Evolutionary conservation across 495 filamentous ascomycete species (phyloP).

Genomic region (Aspergillus baeticus): DNA sequence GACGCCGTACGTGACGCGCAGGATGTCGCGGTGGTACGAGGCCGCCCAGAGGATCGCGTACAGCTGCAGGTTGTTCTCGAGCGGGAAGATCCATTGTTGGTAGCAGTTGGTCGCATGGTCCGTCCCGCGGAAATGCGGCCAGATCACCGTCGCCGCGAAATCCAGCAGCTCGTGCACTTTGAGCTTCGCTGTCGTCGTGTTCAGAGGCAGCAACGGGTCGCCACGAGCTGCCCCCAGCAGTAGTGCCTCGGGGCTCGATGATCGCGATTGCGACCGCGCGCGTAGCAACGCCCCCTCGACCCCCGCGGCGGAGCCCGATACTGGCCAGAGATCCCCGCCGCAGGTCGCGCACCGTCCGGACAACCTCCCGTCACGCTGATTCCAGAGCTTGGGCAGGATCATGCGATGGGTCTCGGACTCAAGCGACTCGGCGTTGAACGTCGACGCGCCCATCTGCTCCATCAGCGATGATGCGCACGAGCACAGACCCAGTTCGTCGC

Average conservation of each 20-base stretch:
- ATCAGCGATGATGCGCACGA: too few species aligned
- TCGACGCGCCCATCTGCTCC: too few species aligned
- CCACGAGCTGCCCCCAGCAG: not conserved
- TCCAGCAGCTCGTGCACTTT: slow-evolving; percentile 8
- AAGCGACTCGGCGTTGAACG: too few species aligned
- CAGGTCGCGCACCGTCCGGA: too few species aligned
- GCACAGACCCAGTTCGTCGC: too few species aligned
- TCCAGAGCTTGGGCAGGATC: too few species aligned
- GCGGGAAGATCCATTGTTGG: not conserved
- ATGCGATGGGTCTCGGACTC: too few species aligned
- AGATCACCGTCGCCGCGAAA: not conserved
- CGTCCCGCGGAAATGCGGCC: slow-evolving; percentile 3
- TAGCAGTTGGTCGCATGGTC: not conserved
- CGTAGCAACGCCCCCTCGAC: too few species aligned
- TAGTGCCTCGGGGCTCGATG: not conserved
- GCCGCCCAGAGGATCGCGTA: slow-evolving; percentile 1
- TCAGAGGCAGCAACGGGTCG: not conserved
- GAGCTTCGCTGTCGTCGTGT: not conserved
- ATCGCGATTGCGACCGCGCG: too few species aligned
- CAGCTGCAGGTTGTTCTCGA: not conserved
- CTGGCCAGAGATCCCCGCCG: too few species aligned
- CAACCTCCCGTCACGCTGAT: too few species aligned
- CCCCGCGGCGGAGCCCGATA: too few species aligned
- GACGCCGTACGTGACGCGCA: slow-evolving; percentile 4
- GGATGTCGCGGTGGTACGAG: slow-evolving; percentile 1